Evolutionary conservation across 2,329 filamentous ascomycete genomes (phyloP), one percentile per base, ranked within the genome.

Genomic region (Botrytis aclada): DNA sequence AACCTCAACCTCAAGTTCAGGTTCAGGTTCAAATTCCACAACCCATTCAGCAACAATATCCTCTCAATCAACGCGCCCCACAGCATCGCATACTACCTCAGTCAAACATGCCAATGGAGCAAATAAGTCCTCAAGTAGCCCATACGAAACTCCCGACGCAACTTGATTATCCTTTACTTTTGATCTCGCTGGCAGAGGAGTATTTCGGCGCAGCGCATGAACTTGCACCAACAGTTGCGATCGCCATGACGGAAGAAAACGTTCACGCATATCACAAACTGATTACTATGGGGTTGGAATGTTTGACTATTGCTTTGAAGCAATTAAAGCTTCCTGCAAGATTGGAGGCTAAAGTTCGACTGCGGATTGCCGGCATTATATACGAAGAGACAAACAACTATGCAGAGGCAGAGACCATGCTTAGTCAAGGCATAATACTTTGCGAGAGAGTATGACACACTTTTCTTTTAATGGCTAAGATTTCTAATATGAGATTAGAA

Each of bases 311-410:
- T 20, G 89, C 89, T 3, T 81, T 95, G 74, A 89, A 89, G 74
- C 89, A 87, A 67, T 85, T 84, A 61, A 86, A 86, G 73, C 82
- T 92, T 29, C 82, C 86, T 32, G 90, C 92, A 5, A 87, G 90
- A 25, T 84, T 89, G 63, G 92, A 95, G 80, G 92, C 91, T 16
- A 88, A 87, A 72, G 83, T 94, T 70, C 87, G 91, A 41, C 81
- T 95, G 60, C 87, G 91, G 78, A 94, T 94, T 81, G 92, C 92
- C 2, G 89, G 87, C 47, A 83, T 95, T 10, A 81, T 95, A 37
- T 87, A 89, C 54, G 80, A 93, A 75, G 93, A 95, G 82, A 95
- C 92, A 2, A 90, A 93, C 47, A 94, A 94, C 75, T 83, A 89
- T 18, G 89, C 89, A 83, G 89, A 93, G 77, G 90, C 91, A 1